A percentile compares a stretch with the other conserved stretches of the same genome.
phyloP scores from a whole-genome alignment of 768 basidiomycete genomes.

The Kwoniella shandongensis region DNA sequence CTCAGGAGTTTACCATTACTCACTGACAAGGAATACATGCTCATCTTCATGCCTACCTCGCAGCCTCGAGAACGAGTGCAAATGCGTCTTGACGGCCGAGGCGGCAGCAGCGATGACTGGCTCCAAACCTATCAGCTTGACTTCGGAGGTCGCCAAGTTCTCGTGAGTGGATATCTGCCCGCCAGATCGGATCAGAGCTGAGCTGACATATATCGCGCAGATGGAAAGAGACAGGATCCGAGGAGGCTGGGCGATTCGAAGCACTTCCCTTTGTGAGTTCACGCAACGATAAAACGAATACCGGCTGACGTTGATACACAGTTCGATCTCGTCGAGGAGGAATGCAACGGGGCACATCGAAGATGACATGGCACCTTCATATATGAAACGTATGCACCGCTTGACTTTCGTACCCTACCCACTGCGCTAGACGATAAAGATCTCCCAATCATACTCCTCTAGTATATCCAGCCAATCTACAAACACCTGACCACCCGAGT shows the following conservation, averaged over 20 bases:
- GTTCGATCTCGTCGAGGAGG: conserved; percentile 29
- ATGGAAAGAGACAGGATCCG: conserved; percentile 20
- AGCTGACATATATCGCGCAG: conserved; percentile 2
- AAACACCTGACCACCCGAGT: conserved; percentile 24
- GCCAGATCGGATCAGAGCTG: background rate
- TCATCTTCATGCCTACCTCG: background rate
- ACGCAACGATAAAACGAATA: background rate
- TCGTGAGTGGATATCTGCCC: conserved; percentile 15
- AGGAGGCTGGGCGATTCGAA: conserved; percentile 28
- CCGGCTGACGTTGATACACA: background rate
- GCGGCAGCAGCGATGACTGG: conserved; percentile 24
- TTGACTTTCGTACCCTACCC: background rate
- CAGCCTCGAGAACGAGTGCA: conserved; percentile 29
- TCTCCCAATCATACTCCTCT: conserved; percentile 41
- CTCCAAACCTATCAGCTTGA: conserved; percentile 12
- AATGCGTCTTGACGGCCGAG: conserved; percentile 19
- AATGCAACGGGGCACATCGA: conserved; percentile 15
- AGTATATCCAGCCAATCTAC: conserved; percentile 47
- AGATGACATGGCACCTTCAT: background rate
- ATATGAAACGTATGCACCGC: background rate
- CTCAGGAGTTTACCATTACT: no score
- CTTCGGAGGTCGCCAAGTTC: conserved; percentile 24
- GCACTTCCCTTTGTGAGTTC: conserved; percentile 20
- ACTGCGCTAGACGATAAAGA: conserved; percentile 31
- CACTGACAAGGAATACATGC: no score